Evolutionary conservation across 768 basidiomycete species (phyloP), one percentile per base, ranked within the genome.

Genomic region (Phaffia tasmanica): DNA sequence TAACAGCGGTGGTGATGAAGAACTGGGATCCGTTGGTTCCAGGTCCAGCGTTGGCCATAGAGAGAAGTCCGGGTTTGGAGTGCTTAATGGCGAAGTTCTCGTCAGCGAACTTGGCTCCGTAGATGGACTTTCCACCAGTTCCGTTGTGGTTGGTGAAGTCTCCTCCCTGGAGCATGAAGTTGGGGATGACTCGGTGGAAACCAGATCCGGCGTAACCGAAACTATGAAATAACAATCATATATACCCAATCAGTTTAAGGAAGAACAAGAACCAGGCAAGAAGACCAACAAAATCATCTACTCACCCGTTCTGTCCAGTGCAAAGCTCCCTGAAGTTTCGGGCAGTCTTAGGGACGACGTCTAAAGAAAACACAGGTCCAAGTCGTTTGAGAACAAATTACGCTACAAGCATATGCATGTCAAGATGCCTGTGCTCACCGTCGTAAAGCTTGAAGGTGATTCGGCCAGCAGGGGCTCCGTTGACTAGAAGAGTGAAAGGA

Each of bases 31-130:
- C 80, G 73, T 82, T 82, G 62, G 81, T 79, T 72, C 81, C 74
- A 15, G 79, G 77, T 16, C 81, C 81, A 58, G 80, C 76, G 73
- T 92, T 91, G 27, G 89, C 89, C 85, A 79, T 80, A 42, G 81
- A 82, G 58, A 83, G 77, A 8, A 77, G 69, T 61, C 74, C 74
- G 6, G 77, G 72, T 61, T 74, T 76, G 72, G 75, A 71, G 70
- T 80, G 79, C 64, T 71, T 73, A 46, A 77, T 25, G 27, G 72
- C 64, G 70, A 80, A 79, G 59, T 67, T 62, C 61, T 62, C 59
- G 46, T 67, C 59, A 42, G 66, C 60, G 53, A 62, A 62, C 66
- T 67, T 67, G 66, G 61, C 59, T 32, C 66, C 66, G 62, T 72
- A 65, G 55, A 71, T 69, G 3, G 64, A 73, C 53, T 71, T 68